Percentiles rank a stretch among this genome's conserved stretches.
These are phyloP conservation scores for Articulospora tetracladia DNA, from an alignment of 495 filamentous ascomycete species.

Conservation along the genomic window DNA sequence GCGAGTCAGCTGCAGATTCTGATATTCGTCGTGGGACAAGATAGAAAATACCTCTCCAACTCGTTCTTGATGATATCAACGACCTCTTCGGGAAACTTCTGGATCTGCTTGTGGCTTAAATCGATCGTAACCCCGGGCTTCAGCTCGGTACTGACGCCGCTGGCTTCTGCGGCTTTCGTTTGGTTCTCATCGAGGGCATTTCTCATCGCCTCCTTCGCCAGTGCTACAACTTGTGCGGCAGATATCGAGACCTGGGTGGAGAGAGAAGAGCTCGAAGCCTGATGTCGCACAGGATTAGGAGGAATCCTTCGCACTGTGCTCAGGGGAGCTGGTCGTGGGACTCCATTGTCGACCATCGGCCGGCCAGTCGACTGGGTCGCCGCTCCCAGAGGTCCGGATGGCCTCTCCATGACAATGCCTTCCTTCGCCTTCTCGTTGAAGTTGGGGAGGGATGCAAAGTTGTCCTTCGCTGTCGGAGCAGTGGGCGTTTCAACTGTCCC, in stretches of 20 bases:
- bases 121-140: slow-evolving; percentile 85
- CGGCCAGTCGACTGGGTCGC: slow-evolving; percentile 27
- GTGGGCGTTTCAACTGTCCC: slow-evolving; percentile 20
- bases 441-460: slow-evolving; percentile 2
- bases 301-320: slow-evolving; percentile 22
- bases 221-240: slow-evolving; percentile 44
- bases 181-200: slow-evolving; percentile 65
- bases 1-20: slow-evolving; percentile 12
- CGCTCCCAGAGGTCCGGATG: slow-evolving; percentile 21
- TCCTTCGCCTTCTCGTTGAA: neutral
- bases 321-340: slow-evolving; percentile 16
- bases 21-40: slow-evolving; percentile 16
- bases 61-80: slow-evolving; percentile 91
- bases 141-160: slow-evolving; percentile 62
- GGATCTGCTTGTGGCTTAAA: slow-evolving; percentile 77
- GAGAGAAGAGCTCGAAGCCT: slow-evolving; percentile 23
- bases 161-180: slow-evolving; percentile 62
- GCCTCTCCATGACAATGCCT: slow-evolving; percentile 24
- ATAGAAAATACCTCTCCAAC: slow-evolving; percentile 67
- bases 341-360: slow-evolving; percentile 17
- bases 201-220: slow-evolving; percentile 63
- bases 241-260: slow-evolving; percentile 32
- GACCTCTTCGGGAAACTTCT: slow-evolving; percentile 78
- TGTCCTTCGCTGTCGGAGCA: slow-evolving; percentile 14
- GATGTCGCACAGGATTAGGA: slow-evolving; percentile 20